Conservation (phyloP, 768 basidiomycete genomes). For the Grammothele lineata region DNA sequence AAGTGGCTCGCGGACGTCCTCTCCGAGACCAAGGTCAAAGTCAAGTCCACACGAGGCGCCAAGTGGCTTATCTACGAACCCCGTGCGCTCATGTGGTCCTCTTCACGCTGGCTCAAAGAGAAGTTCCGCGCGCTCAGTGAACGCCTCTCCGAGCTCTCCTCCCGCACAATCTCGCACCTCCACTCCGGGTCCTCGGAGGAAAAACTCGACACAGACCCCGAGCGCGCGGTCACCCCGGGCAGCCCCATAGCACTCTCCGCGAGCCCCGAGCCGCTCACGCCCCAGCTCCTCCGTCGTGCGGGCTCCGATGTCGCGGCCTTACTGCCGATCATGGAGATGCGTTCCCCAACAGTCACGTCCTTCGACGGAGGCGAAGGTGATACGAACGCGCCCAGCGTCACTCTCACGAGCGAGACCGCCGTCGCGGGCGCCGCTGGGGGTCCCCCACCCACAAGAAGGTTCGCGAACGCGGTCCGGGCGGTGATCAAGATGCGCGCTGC, state of each 20-base stretch:
- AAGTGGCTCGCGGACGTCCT: constrained; percentile 67
- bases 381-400: constrained; percentile 13
- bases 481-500: constrained; percentile 40
- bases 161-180: constrained; percentile 7
- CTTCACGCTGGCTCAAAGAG: constrained; percentile 14
- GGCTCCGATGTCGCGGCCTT: constrained; percentile 17
- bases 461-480: constrained; percentile 40
- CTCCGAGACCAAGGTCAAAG: constrained; percentile 22
- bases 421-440: constrained; percentile 11
- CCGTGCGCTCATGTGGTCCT: constrained; percentile 13
- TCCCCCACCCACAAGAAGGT: constrained; percentile 26
- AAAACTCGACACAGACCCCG: constrained; percentile 2
- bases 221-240: constrained; percentile 6
- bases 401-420: constrained; percentile 17
- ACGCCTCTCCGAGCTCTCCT: constrained; percentile 11
- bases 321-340: constrained; percentile 18
- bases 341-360: constrained; percentile 17
- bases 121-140: constrained; percentile 17
- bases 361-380: constrained; percentile 17
- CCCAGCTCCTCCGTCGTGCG: constrained; percentile 3
- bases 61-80: constrained; percentile 24
- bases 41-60: constrained; percentile 19
- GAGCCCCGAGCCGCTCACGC: constrained; percentile 21
- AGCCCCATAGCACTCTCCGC: constrained; percentile 5
- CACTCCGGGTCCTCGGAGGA: constrained; percentile 4